phyloP scores from a whole-genome alignment of 306 rosid genomes.

The Astragalus membranaceus region DNA sequence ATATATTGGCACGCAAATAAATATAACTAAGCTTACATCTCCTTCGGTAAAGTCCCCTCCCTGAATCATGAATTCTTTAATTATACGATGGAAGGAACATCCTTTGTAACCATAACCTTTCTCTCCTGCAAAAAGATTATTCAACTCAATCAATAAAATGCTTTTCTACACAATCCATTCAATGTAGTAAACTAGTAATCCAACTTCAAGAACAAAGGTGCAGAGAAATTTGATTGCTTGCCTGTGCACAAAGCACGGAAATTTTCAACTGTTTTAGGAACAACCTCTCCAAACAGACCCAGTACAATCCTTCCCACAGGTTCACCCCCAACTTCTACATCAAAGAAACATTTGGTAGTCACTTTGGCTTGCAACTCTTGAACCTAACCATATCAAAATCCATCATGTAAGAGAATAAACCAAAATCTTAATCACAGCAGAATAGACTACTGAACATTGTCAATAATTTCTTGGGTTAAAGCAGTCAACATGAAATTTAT shows the following conservation, averaged over 20 bases:
- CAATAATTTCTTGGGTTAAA: not conserved
- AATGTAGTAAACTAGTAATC: not conserved
- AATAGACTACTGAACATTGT: not conserved
- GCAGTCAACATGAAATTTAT: not conserved
- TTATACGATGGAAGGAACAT: conserved; percentile 82
- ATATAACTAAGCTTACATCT: conserved; percentile 40
- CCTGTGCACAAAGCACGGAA: conserved; percentile 93
- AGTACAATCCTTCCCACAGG: conserved; percentile 54
- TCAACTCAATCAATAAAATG: conserved; percentile 11
- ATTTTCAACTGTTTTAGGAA: conserved; percentile 76
- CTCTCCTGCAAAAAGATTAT: conserved; percentile 58
- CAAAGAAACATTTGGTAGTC: conserved; percentile 73
- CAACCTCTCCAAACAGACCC: conserved; percentile 74
- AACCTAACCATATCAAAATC: conserved; percentile 35
- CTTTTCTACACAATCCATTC: not conserved
- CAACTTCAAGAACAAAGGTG: not conserved
- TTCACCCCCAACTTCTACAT: conserved; percentile 73
- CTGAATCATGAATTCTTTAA: conserved; percentile 92
- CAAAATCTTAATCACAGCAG: not conserved
- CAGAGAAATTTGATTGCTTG: conserved; percentile 22
- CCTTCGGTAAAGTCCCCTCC: conserved; percentile 96
- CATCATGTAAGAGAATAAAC: conserved; percentile 8
- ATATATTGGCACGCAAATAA: conserved; percentile 1
- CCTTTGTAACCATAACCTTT: conserved; percentile 94
- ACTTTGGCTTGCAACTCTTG: conserved; percentile 70